These are phyloP conservation scores for Penicillium paxilli DNA, from an alignment of 495 filamentous ascomycete species.

Conservation along the genomic window DNA sequence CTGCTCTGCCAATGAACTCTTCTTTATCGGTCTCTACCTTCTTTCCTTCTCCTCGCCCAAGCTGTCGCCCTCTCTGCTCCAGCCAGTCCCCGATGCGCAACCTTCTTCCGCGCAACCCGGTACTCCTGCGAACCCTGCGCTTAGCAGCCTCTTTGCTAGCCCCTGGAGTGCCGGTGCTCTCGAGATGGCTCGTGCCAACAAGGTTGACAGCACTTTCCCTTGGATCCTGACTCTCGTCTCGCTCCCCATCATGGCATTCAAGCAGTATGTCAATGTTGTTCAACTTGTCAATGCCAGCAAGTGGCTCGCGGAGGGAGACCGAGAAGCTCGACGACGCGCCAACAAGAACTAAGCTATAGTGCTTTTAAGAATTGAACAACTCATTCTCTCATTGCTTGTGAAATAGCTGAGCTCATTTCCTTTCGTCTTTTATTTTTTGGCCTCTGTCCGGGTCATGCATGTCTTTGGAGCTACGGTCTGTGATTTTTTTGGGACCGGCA, in stretches of 20 bases:
- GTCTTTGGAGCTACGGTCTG: slow-evolving; percentile 41
- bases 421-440: slow-evolving; percentile 13
- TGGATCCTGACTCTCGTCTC: slow-evolving; percentile 86
- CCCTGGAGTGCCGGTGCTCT: slow-evolving; percentile 91
- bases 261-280: slow-evolving; percentile 92
- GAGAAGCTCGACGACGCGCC: slow-evolving; percentile 26
- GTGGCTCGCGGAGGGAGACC: slow-evolving; percentile 89
- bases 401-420: not conserved
- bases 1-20: slow-evolving; percentile 89
- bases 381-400: not conserved
- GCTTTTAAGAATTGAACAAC: not conserved
- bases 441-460: slow-evolving; percentile 33
- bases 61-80: slow-evolving; percentile 79
- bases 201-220: slow-evolving; percentile 81
- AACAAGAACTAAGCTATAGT: slow-evolving; percentile 31
- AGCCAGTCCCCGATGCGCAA: slow-evolving; percentile 41
- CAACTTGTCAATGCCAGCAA: slow-evolving; percentile 91
- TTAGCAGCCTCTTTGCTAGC: slow-evolving; percentile 70
- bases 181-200: slow-evolving; percentile 88
- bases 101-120: slow-evolving; percentile 62
- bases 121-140: slow-evolving; percentile 61
- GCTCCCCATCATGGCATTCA: slow-evolving; percentile 81
- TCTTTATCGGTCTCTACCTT: slow-evolving; percentile 97
- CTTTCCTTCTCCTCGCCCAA: slow-evolving; percentile 90
- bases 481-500: slow-evolving; percentile 23